Evolutionary conservation across 495 filamentous ascomycete species (phyloP).

Genomic region (Lophiostoma macrostomum): DNA sequence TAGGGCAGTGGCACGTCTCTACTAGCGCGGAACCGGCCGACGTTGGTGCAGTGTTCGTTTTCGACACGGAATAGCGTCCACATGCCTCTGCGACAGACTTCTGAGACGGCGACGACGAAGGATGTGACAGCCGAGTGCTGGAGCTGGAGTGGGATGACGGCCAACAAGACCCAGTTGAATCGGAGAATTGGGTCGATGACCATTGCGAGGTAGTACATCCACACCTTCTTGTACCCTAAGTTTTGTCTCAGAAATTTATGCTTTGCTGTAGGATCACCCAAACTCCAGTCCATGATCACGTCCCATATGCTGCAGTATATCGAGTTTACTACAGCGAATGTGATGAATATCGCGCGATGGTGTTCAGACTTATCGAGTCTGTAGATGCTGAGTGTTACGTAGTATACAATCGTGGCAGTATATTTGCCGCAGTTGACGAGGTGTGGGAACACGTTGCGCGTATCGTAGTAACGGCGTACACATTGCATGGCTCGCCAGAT

Average conservation of each 20-base stretch:
- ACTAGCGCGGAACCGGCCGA: conserved; percentile 76
- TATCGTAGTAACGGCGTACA: conserved; percentile 83
- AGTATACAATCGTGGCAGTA: conserved; percentile 74
- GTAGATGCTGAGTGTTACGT: conserved; percentile 73
- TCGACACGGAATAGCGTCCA: conserved; percentile 94
- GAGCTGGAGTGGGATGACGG: conserved; percentile 69
- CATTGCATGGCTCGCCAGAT: conserved; percentile 91
- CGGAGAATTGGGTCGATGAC: conserved; percentile 80
- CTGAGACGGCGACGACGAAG: conserved; percentile 71
- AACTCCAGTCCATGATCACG: conserved; percentile 90
- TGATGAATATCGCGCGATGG: conserved; percentile 68
- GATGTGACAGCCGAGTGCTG: conserved; percentile 78
- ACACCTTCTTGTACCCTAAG: conserved; percentile 70
- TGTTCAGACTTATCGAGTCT: conserved; percentile 62
- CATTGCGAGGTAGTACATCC: conserved; percentile 85
- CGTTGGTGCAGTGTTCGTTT: conserved; percentile 91
- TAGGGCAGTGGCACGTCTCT: conserved; percentile 82
- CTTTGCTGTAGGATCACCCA: conserved; percentile 70
- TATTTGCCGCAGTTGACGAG: conserved; percentile 93
- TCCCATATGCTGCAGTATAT: conserved; percentile 94
- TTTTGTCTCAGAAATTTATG: conserved; percentile 72
- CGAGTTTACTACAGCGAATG: conserved; percentile 73
- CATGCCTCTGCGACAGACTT: conserved; percentile 76
- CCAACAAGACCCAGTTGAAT: conserved; percentile 94
- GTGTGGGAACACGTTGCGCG: conserved; percentile 84